Evolutionary conservation across 2,329 filamentous ascomycete genomes (phyloP).

Genomic region (Dactylellina parvicollis): DNA sequence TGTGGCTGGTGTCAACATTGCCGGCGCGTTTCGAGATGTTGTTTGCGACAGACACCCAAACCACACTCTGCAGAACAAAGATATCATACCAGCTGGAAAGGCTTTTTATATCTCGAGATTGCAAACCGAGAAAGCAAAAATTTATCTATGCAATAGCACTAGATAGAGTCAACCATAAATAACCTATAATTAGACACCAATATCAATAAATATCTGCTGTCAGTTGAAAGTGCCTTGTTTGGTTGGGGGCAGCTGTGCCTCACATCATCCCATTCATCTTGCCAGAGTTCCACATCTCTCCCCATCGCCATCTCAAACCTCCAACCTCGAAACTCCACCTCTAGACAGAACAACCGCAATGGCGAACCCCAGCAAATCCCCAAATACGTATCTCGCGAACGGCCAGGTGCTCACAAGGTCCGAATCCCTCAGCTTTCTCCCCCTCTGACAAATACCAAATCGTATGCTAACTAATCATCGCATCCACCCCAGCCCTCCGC

Average conservation of each 20-base stretch:
- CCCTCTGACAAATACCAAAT: not conserved
- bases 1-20: no score
- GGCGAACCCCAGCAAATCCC: slow-evolving; percentile 7
- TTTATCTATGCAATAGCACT: no score
- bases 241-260: not conserved
- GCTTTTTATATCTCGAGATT: no score
- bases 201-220: no score
- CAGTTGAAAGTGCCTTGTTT: no score
- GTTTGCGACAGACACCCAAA: no score
- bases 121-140: no score
- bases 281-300: slow-evolving; percentile 26
- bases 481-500: slow-evolving; percentile 26
- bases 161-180: no score
- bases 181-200: no score
- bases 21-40: not conserved
- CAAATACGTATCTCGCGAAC: slow-evolving; percentile 29
- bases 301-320: slow-evolving; percentile 3
- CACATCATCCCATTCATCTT: not conserved
- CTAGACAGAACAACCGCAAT: slow-evolving; percentile 4
- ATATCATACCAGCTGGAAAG: no score
- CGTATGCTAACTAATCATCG: slow-evolving; percentile 4
- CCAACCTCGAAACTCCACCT: not conserved
- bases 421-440: not conserved
- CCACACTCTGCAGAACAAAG: no score
- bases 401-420: slow-evolving; percentile 40